Evolutionary conservation across 306 rosid genomes (phyloP), one percentile per base, ranked within the genome.

Genomic region (Malus sieversii): DNA sequence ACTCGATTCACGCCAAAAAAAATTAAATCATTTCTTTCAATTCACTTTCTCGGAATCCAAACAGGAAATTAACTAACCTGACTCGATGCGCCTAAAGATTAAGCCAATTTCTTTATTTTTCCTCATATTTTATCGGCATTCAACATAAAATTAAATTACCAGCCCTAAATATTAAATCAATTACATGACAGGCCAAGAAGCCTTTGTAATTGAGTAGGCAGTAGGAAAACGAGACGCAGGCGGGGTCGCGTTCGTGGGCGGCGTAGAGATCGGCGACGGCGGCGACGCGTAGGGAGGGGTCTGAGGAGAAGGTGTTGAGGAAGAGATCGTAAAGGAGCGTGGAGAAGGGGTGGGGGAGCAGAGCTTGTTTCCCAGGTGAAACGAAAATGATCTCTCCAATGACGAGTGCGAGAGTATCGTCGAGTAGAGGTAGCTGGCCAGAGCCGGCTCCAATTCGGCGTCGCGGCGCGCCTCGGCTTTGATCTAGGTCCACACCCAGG

Each of bases 171-270:
- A 18, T 32, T 38, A 32, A 42, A 66, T 11, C 9, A 19, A 22
- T 23, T 23, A 89, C 98, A 97, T 95, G 98, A 52, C 96, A 86
- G 18, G 98, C 96, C 32, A 95, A 83, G 81, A 90, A 95, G 14
- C 98, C 98, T 74, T 95, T 92, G 88, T 90, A 95, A 61, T 95
- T 95, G 74, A 95, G 98, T 55, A 95, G 89, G 79, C 98, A 95
- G 83, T 95, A 97, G 1, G 98, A 90, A 78, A 57, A 94, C 4
- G 98, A 94, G 16, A 86, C 87, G 78, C 98, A 94, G 0, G 97
- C 96, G 1, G 98, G 98, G 73, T 94, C 97, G 0, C 98, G 92
- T 48, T 85, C 84, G 2, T 80, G 92, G 35, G 90, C 89, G 12
- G 95, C 98, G 42, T 89, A 88, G 20, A 94, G 88, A 79, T 94